Conservation (phyloP, 2,329 filamentous ascomycete species). For the Colletotrichum karsti region DNA sequence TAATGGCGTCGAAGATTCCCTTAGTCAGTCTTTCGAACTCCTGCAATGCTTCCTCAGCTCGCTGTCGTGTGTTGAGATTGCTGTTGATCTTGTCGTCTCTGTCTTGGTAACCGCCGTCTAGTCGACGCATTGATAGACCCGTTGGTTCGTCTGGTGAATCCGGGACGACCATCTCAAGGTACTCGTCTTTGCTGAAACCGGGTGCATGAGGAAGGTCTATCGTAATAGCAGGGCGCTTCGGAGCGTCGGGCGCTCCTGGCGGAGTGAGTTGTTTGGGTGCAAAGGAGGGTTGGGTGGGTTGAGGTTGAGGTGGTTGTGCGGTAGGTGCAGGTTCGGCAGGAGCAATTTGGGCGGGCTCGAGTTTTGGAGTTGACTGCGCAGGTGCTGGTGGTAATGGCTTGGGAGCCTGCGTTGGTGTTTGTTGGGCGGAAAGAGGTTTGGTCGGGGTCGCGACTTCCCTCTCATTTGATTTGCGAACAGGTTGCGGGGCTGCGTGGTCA, state of each 20-base stretch:
- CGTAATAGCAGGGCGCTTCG: conserved; percentile 40
- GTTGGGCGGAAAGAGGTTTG: background rate
- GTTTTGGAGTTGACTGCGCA: background rate
- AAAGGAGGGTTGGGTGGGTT: background rate
- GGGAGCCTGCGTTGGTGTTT: background rate
- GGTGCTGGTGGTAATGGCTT: background rate
- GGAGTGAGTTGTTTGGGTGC: background rate
- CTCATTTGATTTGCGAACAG: conserved; percentile 1
- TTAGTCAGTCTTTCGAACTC: conserved; percentile 75
- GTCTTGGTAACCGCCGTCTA: conserved; percentile 46
- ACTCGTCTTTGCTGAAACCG: conserved; percentile 61
- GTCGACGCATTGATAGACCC: conserved; percentile 60
- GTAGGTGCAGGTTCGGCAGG: background rate
- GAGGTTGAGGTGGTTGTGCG: background rate
- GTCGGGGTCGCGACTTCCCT: background rate
- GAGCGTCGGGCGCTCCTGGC: background rate
- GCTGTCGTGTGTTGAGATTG: conserved; percentile 81
- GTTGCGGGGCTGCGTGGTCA: conserved; percentile 33
- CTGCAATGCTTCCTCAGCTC: conserved; percentile 77
- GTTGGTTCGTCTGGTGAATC: conserved; percentile 56
- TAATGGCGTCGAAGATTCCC: conserved; percentile 81
- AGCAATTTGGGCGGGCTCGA: background rate
- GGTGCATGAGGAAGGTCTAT: conserved; percentile 55
- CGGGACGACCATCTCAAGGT: conserved; percentile 49
- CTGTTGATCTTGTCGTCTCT: conserved; percentile 66